Percentiles rank a stretch among this genome's conserved stretches.
phyloP scores from a whole-genome alignment of 768 basidiomycete genomes.

The Megacollybia marginata region DNA sequence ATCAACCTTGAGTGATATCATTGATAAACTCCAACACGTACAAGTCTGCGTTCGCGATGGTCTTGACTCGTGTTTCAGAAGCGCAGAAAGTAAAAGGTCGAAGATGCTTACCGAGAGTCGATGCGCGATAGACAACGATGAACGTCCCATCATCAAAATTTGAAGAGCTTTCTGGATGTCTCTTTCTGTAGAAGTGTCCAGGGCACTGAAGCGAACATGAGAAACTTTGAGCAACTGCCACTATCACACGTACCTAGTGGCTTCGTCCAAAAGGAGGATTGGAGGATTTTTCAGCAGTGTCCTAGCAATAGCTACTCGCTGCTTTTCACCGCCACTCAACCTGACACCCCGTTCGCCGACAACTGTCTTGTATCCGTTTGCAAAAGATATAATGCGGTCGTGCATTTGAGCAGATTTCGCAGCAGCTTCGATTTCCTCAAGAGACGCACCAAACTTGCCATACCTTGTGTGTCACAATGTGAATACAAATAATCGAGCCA shows the following conservation, averaged over 20 bases:
- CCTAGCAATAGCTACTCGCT: constrained; percentile 81
- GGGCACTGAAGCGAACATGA: constrained; percentile 38
- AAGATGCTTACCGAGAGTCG: constrained; percentile 56
- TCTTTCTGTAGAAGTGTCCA: constrained; percentile 88
- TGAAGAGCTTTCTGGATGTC: constrained; percentile 86
- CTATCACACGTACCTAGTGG: constrained; percentile 46
- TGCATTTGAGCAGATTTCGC: constrained; percentile 84
- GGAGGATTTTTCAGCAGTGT: constrained; percentile 84
- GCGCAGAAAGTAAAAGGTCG: constrained; percentile 1
- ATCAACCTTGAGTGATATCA: constrained; percentile 1
- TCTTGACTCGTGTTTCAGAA: constrained; percentile 17
- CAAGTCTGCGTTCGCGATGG: constrained; percentile 56
- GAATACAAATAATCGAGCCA: neutral
- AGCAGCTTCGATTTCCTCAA: constrained; percentile 72
- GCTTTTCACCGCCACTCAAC: constrained; percentile 84
- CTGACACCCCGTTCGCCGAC: constrained; percentile 88
- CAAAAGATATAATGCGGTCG: constrained; percentile 76
- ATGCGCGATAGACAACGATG: constrained; percentile 75
- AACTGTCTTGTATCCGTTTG: constrained; percentile 79
- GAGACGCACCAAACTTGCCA: constrained; percentile 64
- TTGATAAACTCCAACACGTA: constrained; percentile 20
- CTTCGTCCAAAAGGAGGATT: constrained; percentile 72
- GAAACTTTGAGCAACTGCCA: neutral
- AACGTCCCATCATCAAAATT: constrained; percentile 66
- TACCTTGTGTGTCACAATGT: constrained; percentile 36